Evolutionary conservation across 352 stramenopile species (phyloP), one percentile per base, ranked within the genome.

Genomic region (Phytopythium sindhum): DNA sequence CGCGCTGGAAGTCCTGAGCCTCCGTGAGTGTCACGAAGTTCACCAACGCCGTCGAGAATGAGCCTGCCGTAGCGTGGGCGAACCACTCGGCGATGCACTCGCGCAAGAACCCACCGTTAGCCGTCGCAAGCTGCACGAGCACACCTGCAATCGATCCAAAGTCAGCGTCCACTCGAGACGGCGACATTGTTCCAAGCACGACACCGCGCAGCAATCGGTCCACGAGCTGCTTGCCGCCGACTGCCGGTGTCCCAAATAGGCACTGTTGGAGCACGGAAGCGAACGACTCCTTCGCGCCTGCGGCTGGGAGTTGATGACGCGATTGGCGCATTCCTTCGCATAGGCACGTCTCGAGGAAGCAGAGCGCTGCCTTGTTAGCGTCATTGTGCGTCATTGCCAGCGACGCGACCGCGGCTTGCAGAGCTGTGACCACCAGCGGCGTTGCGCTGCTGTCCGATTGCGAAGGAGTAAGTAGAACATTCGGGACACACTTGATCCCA

Each of bases 351-450:
- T 98, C 91, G 21, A 98, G 54, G 73, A 98, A 98, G 64, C 87
- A 97, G 31, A 98, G 64, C 35, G 94, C 95, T 17, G 87, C 94
- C 64, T 97, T 96, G 67, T 98, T 98, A 4, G 95, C 94, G 66
- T 98, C 95, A 41, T 95, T 90, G 77, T 99, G 96, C 19, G 95
- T 88, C 50, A 98, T 77, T 33, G 89, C 75, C 57, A 99, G 88
- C 10, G 93, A 91, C 28, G 93, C 65, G 12, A 92, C 72, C 5
- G 92, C 91, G 33, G 82, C 97, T 50, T 94, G 80, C 19, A 98
- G 81, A 6, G 98, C 60, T 2, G 78, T 86, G 23, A 73, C 73
- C 33, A 98, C 73, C 10, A 98, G 67, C 29, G 81, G 66, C 37
- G 41, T 11, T 12, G 21, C 31, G 9, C 33, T 23, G 23, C 51